Conservation (phyloP, 768 basidiomycete species). For the Ramaria sp. region DNA sequence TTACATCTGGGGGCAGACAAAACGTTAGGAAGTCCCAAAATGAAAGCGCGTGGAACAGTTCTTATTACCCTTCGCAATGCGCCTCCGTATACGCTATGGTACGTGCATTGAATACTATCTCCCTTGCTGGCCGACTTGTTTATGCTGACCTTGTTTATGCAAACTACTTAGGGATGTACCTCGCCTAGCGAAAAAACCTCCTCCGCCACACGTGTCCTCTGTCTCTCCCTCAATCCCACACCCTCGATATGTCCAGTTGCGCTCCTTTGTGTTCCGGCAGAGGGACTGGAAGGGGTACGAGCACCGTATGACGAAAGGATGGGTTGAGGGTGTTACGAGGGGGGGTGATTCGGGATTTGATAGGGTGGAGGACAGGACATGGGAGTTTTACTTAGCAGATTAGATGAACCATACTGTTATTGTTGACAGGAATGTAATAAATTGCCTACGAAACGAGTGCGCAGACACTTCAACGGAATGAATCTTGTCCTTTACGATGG, state of each 20-base stretch:
- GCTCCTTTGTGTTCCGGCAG: slow-evolving; percentile 74
- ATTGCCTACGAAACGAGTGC: too few species aligned
- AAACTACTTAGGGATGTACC: slow-evolving; percentile 54
- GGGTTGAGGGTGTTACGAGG: slow-evolving; percentile 52
- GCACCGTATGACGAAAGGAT: slow-evolving; percentile 90
- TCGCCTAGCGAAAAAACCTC: slow-evolving; percentile 65
- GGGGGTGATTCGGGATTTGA: slow-evolving; percentile 42
- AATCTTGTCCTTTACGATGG: too few species aligned
- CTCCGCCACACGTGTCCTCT: slow-evolving; percentile 25
- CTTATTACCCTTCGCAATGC: slow-evolving; percentile 83
- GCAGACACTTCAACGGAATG: too few species aligned
- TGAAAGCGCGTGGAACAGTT: slow-evolving; percentile 50
- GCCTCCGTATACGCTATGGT: slow-evolving; percentile 83
- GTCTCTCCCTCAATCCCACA: slow-evolving; percentile 37
- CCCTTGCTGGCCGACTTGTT: neutral
- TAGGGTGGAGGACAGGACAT: slow-evolving; percentile 67
- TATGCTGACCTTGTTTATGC: neutral
- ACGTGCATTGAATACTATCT: slow-evolving; percentile 9
- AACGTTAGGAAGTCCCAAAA: slow-evolving; percentile 8
- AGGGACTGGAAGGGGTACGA: slow-evolving; percentile 73
- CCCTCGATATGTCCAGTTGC: slow-evolving; percentile 56
- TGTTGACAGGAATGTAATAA: too few species aligned
- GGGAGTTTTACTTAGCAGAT: slow-evolving; percentile 63
- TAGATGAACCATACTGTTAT: too few species aligned
- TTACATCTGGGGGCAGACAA: slow-evolving; percentile 18